Evolutionary conservation across 2,329 filamentous ascomycete genomes (phyloP).

Genomic region (Aureobasidium pullulans): DNA sequence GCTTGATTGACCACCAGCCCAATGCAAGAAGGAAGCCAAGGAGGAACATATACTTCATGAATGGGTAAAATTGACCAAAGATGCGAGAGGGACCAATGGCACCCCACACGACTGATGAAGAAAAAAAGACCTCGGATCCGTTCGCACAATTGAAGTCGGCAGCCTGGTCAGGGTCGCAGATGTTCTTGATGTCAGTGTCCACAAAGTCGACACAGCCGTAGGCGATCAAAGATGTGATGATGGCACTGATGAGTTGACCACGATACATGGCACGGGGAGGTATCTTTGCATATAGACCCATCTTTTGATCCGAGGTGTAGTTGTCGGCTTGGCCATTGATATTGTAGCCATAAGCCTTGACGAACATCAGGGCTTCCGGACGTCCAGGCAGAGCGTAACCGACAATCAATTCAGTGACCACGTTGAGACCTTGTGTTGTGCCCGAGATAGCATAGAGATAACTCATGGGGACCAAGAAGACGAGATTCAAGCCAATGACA

Average conservation of each 20-base stretch:
- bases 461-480: constrained; percentile 83
- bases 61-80: constrained; percentile 41
- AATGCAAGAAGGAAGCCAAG: constrained; percentile 39
- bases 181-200: constrained; percentile 66
- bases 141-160: constrained; percentile 89
- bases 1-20: constrained; percentile 23
- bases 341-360: constrained; percentile 75
- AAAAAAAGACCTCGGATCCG: constrained; percentile 84
- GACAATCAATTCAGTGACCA: constrained; percentile 51
- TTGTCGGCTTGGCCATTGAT: constrained; percentile 49
- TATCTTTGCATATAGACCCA: constrained; percentile 87
- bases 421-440: constrained; percentile 22
- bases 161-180: constrained; percentile 73
- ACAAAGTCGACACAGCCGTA: constrained; percentile 86
- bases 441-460: constrained; percentile 84
- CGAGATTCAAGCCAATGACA: constrained; percentile 65
- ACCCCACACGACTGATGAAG: constrained; percentile 77
- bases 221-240: constrained; percentile 71
- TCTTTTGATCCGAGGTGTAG: constrained; percentile 61
- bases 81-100: constrained; percentile 44
- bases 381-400: constrained; percentile 77
- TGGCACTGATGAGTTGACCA: constrained; percentile 69
- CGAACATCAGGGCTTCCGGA: constrained; percentile 87
- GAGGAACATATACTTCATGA: constrained; percentile 46
- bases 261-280: constrained; percentile 67